Evolutionary conservation across 305 asterid genomes (phyloP).

Genomic region (Ilex paraguariensis): DNA sequence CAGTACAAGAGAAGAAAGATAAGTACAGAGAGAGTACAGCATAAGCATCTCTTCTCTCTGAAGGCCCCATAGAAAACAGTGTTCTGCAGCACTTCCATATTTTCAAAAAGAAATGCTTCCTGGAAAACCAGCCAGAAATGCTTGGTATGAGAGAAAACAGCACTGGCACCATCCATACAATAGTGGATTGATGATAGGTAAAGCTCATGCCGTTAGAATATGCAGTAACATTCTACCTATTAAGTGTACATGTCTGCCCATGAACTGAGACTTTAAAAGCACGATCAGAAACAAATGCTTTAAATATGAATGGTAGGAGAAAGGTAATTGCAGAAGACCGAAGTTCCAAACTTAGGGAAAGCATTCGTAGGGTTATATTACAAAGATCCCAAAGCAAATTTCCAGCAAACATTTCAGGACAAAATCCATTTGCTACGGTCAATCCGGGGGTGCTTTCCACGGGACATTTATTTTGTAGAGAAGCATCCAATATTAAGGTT

Average conservation of each 20-base stretch:
- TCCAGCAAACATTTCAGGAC: conserved; percentile 42
- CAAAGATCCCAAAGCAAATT: conserved; percentile 82
- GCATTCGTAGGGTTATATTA: conserved; percentile 57
- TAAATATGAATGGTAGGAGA: conserved; percentile 71
- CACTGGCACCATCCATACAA: background rate
- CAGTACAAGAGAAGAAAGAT: conserved; percentile 43
- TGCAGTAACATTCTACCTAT: conserved; percentile 47
- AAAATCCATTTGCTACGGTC: conserved; percentile 26
- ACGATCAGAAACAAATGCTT: conserved; percentile 37
- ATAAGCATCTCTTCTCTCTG: conserved; percentile 91
- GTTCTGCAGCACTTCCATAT: conserved; percentile 71
- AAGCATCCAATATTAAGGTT: conserved; percentile 53
- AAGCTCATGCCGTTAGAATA: conserved; percentile 3
- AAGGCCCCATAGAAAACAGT: conserved; percentile 60
- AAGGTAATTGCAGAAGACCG: conserved; percentile 67
- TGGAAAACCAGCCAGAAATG: conserved; percentile 28
- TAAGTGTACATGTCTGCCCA: conserved; percentile 43
- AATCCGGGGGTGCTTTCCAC: conserved; percentile 24
- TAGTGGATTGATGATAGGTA: background rate
- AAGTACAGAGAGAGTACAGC: conserved; percentile 72
- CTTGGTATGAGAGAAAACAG: background rate
- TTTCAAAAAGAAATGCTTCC: conserved; percentile 51
- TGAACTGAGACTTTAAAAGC: conserved; percentile 44
- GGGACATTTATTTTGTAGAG: conserved; percentile 33
- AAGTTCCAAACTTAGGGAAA: conserved; percentile 64